Evolutionary conservation across 805 yeast genomes (phyloP), one percentile per base, ranked within the genome.

Genomic region (Candida andamanensis): DNA sequence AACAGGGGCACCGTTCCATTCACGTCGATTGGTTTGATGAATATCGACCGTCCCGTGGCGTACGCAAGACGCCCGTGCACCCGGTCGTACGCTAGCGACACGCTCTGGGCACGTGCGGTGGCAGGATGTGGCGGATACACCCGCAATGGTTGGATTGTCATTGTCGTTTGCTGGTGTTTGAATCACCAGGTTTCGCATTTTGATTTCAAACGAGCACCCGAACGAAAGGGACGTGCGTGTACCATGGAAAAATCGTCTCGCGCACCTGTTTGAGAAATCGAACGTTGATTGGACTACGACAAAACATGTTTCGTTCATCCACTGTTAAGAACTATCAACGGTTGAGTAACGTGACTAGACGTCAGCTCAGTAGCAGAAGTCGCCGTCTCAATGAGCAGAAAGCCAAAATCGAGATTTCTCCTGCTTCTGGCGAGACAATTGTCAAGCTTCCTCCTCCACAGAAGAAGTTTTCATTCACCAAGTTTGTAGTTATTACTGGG

Each of bases 31-130:
- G 81, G 73, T 40, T 94, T 72, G 22, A 90, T 63, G 46, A 78
- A 74, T 17, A 90, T 74, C 6, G 90, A 78, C 54, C 84, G 85
- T 28, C 95, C 95, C 40, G 79, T 60, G 8, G 92, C 78, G 50
- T 90, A 92, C 2, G 81, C 94, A 31, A 92, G 63, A 39, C 90
- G 61, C 44, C 83, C 77, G 22, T 80, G 64, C 35, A 69, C 66
- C 15, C 69, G 49, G 53, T 89, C 95, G 53, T 83, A 87, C 1
- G 95, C 77, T 25, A 90, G 55, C 43, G 78, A 87, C 3, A 81
- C 77, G 8, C 82, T 65, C 32, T 70, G 75, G 13, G 80, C 94
- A 44, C 89, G 72, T 28, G 68, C 54, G 2, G 98, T 87, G 15
- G 75, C 44, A 1, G 97, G 97, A 43, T 79, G 79, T 2, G 97